A percentile compares a stretch with the other conserved stretches of the same genome.
Conservation (phyloP, 139 green algal genomes). For the Volvox reticuliferus region DNA sequence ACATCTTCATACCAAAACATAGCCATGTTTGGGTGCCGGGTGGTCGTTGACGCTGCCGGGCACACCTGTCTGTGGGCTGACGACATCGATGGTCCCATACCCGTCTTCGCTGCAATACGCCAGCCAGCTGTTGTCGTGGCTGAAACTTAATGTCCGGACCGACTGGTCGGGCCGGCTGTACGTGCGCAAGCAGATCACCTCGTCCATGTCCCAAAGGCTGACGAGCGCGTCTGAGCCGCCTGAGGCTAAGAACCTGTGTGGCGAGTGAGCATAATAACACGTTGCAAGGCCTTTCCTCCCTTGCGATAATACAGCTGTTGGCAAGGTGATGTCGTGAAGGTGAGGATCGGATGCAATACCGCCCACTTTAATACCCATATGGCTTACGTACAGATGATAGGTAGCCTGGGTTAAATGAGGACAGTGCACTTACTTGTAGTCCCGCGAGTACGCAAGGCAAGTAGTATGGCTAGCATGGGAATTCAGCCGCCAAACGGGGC, state of each 20-base stretch:
- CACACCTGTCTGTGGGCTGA: slow-evolving; percentile 30
- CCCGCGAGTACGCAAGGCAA: slow-evolving; percentile 39
- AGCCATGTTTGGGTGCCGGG: not conserved
- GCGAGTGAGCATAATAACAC: too few relatives aligned
- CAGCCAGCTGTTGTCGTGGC: slow-evolving; percentile 36
- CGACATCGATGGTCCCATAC: slow-evolving; percentile 27
- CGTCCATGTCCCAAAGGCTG: slow-evolving; percentile 50
- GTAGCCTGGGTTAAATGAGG: too few relatives aligned
- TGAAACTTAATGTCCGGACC: slow-evolving; percentile 45
- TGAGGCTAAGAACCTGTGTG: slow-evolving; percentile 39
- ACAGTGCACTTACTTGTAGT: slow-evolving; percentile 46
- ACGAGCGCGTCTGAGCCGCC: slow-evolving; percentile 50
- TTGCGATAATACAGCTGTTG: too few relatives aligned
- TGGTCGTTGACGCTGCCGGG: not conserved
- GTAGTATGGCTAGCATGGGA: slow-evolving; percentile 37
- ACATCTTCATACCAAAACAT: too few relatives aligned
- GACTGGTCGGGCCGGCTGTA: slow-evolving; percentile 52
- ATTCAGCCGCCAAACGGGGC: slow-evolving; percentile 37
- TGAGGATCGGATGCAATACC: too few relatives aligned
- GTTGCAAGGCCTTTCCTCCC: too few relatives aligned
- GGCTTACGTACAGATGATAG: too few relatives aligned
- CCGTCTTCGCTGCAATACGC: slow-evolving; percentile 52
- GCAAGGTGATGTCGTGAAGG: too few relatives aligned
- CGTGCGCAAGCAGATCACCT: slow-evolving; percentile 34
- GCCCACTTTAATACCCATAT: too few relatives aligned